phyloP scores from a whole-genome alignment of 345 rosid species.

The Citrus reticulata region DNA sequence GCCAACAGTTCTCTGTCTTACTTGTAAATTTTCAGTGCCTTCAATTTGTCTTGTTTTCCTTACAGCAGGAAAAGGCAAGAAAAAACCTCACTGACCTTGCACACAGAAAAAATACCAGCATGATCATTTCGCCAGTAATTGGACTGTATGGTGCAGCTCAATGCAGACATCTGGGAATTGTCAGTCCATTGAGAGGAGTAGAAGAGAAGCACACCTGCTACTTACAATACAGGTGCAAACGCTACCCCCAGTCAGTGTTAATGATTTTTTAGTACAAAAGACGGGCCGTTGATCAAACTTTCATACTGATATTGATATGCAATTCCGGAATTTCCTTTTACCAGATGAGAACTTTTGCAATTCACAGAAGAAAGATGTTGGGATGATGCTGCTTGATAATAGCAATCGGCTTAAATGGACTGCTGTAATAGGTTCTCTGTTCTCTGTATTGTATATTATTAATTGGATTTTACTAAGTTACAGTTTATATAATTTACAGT shows the following conservation, averaged over 20 bases:
- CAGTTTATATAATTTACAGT: no score
- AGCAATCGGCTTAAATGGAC: neutral
- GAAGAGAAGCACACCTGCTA: neutral
- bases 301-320: neutral
- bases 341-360: neutral
- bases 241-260: neutral
- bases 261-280: neutral
- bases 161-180: neutral
- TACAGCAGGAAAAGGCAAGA: conserved; percentile 26
- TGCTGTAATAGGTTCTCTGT: neutral
- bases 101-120: conserved; percentile 2
- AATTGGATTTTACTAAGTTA: neutral
- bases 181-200: neutral
- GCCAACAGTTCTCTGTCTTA: neutral
- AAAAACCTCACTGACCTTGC: neutral
- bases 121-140: conserved; percentile 5
- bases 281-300: neutral
- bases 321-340: neutral
- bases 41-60: neutral
- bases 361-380: neutral
- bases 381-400: neutral
- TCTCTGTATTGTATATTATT: neutral
- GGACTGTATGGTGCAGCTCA: neutral
- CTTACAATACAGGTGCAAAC: neutral
- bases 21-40: neutral